Conservation (phyloP, 2,329 filamentous ascomycete genomes). For the Sphaerulina vaccinii region DNA sequence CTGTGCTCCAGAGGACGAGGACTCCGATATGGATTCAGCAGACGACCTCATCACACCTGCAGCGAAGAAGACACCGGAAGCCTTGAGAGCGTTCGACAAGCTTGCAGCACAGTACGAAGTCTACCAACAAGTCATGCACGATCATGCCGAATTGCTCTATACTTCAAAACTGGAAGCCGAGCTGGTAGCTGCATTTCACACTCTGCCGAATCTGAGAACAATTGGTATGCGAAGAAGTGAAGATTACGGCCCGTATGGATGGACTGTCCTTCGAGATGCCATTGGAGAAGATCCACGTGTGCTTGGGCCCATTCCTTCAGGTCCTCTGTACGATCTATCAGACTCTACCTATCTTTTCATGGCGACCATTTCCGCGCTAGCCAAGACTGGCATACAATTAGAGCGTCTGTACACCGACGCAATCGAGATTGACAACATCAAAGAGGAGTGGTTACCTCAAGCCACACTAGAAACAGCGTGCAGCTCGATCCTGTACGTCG, state of each 20-base stretch:
- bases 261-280: constrained; percentile 24
- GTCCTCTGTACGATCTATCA: constrained; percentile 23
- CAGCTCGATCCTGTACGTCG: constrained; percentile 31
- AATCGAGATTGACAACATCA: constrained; percentile 34
- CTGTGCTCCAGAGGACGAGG: constrained; percentile 24
- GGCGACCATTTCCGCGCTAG: constrained; percentile 27
- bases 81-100: constrained; percentile 15
- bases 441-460: constrained; percentile 17
- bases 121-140: constrained; percentile 25
- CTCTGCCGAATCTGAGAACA: constrained; percentile 31
- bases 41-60: constrained; percentile 15
- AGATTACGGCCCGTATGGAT: constrained; percentile 33
- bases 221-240: constrained; percentile 36
- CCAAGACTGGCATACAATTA: constrained; percentile 18
- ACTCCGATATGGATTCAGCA: constrained; percentile 20
- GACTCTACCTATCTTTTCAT: constrained; percentile 30
- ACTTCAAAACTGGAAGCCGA: constrained; percentile 16
- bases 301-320: constrained; percentile 27
- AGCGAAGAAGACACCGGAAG: constrained; percentile 6
- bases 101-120: constrained; percentile 21
- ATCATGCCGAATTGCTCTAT: constrained; percentile 25
- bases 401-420: constrained; percentile 37
- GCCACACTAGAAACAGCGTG: constrained; percentile 25
- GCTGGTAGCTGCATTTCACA: constrained; percentile 23
- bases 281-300: constrained; percentile 34